A percentile compares a stretch with the other conserved stretches of the same genome.
These are phyloP conservation scores for Thelonectria olida DNA, from an alignment of 2,329 filamentous ascomycete genomes.

Conservation along the genomic window DNA sequence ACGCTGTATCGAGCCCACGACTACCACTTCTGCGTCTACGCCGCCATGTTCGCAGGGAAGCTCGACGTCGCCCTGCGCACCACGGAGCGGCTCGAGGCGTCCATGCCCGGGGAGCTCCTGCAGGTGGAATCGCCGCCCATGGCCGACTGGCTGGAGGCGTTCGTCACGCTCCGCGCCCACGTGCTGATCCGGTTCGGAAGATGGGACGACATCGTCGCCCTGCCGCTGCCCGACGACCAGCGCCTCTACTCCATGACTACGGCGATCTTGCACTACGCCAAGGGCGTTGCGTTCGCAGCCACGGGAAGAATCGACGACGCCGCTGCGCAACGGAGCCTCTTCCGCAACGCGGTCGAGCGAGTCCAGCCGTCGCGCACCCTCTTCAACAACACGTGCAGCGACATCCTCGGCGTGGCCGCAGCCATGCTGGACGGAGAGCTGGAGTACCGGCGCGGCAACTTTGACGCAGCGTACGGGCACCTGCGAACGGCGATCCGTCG, in stretches of 20 bases:
- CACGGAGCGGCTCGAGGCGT: constrained; percentile 64
- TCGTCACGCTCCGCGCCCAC: constrained; percentile 73
- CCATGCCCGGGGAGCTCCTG: constrained; percentile 70
- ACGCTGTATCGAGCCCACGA: constrained; percentile 79
- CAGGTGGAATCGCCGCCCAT: constrained; percentile 73
- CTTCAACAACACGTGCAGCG: constrained; percentile 50
- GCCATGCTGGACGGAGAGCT: constrained; percentile 79
- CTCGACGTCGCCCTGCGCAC: constrained; percentile 70
- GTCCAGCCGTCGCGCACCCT: constrained; percentile 69
- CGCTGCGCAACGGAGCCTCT: constrained; percentile 57
- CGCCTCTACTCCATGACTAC: constrained; percentile 74
- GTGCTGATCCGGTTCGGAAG: constrained; percentile 78
- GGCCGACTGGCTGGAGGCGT: constrained; percentile 81
- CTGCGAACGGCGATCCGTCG: constrained; percentile 65
- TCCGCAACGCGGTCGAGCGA: constrained; percentile 57
- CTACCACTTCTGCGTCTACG: constrained; percentile 79
- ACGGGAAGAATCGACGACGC: constrained; percentile 65
- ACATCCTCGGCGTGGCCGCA: constrained; percentile 69
- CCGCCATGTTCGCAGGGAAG: constrained; percentile 79
- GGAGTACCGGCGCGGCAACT: constrained; percentile 71
- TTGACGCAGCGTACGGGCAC: constrained; percentile 65
- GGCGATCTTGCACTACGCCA: constrained; percentile 74
- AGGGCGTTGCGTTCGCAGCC: constrained; percentile 73
- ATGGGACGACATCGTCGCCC: constrained; percentile 71
- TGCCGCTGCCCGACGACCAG: constrained; percentile 65